These are phyloP conservation scores for Paradendryphiella salina DNA, from an alignment of 2,329 filamentous ascomycete genomes.

Conservation along the genomic window DNA sequence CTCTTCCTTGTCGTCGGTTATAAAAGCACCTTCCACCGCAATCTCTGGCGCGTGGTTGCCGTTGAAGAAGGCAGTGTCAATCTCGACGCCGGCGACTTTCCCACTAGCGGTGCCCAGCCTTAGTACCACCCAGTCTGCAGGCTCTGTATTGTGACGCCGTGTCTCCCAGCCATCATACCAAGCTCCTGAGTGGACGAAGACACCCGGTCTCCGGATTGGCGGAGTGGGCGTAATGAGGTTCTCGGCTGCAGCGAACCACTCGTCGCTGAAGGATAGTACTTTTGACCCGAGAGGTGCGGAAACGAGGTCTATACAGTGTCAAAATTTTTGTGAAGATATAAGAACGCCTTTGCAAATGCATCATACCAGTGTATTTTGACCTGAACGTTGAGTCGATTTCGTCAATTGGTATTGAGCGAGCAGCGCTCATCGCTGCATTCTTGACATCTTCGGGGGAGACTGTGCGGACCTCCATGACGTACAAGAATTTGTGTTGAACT, in stretches of 20 bases:
- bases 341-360: neutral
- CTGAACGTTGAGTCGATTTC: conserved; percentile 60
- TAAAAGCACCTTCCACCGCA: conserved; percentile 75
- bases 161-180: conserved; percentile 71
- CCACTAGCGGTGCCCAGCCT: conserved; percentile 67
- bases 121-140: conserved; percentile 64
- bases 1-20: conserved; percentile 58
- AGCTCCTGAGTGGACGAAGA: conserved; percentile 63
- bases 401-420: conserved; percentile 49
- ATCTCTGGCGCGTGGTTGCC: conserved; percentile 82
- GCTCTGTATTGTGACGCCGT: conserved; percentile 60
- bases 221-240: conserved; percentile 63
- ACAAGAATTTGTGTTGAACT: neutral
- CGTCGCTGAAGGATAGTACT: conserved; percentile 61
- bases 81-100: conserved; percentile 71
- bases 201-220: conserved; percentile 60
- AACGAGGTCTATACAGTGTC: conserved; percentile 52
- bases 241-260: conserved; percentile 63
- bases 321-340: neutral
- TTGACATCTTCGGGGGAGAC: too few relatives aligned
- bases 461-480: too few relatives aligned
- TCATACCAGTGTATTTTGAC: conserved; percentile 57
- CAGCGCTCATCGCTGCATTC: too few relatives aligned
- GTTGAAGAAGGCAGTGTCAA: conserved; percentile 80
- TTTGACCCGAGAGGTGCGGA: conserved; percentile 56